Evolutionary conservation across 805 yeast genomes (phyloP), one percentile per base, ranked within the genome.

Genomic region (Danielia oregonensis): DNA sequence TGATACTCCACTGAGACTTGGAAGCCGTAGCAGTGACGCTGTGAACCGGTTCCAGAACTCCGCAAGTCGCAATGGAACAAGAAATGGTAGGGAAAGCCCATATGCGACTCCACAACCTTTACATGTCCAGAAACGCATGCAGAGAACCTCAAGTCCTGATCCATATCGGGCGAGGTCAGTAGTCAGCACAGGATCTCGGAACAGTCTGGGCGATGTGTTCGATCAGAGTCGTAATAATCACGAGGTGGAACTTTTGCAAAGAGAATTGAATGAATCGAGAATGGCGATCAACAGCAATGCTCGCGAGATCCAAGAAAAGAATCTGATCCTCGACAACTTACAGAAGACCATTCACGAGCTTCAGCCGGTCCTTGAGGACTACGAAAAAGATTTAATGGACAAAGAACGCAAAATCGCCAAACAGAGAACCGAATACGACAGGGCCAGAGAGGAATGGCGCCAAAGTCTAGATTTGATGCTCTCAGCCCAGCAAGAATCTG

Each of bases 401-500:
- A 68, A 63, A 33, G 85, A 80, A 28, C 58, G 57, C 15, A 70
- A 68, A 41, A 51, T 77, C 33, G 46, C 50, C n/a, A 68, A 64
- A 34, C 77, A 70, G 37, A 73, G 70, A 48, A 49, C 48, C 13
- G 71, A 63, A 17, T 69, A 72, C 28, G 82, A 77, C 32, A 48
- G 54, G 11, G 82, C 80, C 29, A 61, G 82, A 18, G 72, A 69
- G 30, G 84, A 80, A 49, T 63, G 82, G 59, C 54, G 81, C 29
- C 76, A 72, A 32, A 78, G 76, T 12, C 66, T 80, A 31, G 80
- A 74, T 39, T 58, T 75, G 28, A 64, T 80, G 52, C 74, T 76
- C 28, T 53, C 59, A 21, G 76, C 78, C 26, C 77, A 78, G 24
- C 70, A 67, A 32, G 82, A 78, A 39, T 76, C 72, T 38, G 82